Conservation (phyloP, 257 asterid genomes). For the Jasminum sambac region DNA sequence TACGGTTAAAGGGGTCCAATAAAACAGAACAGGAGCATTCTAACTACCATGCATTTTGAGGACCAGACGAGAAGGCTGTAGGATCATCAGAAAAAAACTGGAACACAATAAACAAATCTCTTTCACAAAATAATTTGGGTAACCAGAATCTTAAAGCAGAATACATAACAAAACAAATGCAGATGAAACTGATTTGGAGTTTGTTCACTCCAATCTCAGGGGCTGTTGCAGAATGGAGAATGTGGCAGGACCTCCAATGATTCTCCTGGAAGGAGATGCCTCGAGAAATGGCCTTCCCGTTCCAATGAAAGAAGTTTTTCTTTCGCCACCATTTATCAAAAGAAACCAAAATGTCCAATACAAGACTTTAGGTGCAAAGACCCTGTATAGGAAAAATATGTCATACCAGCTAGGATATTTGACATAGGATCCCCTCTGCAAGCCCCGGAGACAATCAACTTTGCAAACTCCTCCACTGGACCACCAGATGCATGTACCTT, state of each 20-base stretch:
- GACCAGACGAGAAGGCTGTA: neutral
- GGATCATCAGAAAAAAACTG: neutral
- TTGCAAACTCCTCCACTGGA: conserved; percentile 82
- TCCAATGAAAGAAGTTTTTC: conserved; percentile 73
- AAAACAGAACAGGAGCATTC: no score
- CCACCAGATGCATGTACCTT: conserved; percentile 71
- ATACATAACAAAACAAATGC: neutral
- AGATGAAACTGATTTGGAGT: neutral
- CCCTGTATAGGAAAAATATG: conserved; percentile 68
- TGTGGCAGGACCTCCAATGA: conserved; percentile 24
- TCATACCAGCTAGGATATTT: conserved; percentile 90
- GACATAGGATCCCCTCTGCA: conserved; percentile 85
- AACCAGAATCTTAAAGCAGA: neutral
- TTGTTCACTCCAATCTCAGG: conserved; percentile 39
- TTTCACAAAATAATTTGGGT: neutral
- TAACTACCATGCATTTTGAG: neutral
- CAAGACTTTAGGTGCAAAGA: conserved; percentile 76
- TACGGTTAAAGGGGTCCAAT: no score
- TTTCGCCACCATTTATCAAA: conserved; percentile 40
- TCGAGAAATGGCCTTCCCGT: conserved; percentile 68
- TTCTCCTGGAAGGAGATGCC: conserved; percentile 33
- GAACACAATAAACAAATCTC: no score
- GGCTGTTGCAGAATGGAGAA: conserved; percentile 33
- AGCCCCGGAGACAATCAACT: conserved; percentile 68
- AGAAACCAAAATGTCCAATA: conserved; percentile 74